Conservation (phyloP, 2,329 filamentous ascomycete species). For the Trichoderma brevicompactum region DNA sequence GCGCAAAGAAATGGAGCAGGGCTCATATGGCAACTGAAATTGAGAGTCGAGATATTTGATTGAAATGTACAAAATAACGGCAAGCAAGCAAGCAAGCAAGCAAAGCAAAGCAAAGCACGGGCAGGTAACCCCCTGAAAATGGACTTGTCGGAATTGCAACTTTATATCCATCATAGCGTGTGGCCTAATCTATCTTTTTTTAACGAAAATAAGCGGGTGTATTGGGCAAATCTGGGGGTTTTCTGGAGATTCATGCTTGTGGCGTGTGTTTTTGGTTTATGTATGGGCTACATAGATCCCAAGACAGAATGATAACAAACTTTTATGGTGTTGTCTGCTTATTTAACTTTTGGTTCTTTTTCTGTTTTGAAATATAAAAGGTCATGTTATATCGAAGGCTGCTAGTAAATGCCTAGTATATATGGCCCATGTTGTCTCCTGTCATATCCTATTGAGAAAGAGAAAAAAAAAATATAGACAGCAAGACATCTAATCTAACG, state of each 20-base stretch:
- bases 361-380: neutral
- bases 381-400: neutral
- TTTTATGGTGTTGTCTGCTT: neutral
- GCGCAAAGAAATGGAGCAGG: neutral
- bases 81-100: neutral
- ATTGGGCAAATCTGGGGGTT: neutral
- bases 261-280: neutral
- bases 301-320: neutral
- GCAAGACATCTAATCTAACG: conserved; percentile 6
- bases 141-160: neutral
- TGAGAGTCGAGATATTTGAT: no score
- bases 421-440: neutral
- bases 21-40: no score
- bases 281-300: neutral
- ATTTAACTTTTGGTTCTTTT: neutral
- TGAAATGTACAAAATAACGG: neutral
- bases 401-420: neutral
- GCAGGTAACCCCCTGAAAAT: neutral
- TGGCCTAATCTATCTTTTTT: neutral
- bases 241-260: neutral
- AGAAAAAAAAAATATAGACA: neutral
- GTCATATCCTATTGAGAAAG: neutral
- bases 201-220: neutral
- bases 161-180: neutral
- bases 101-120: no score